phyloP scores from a whole-genome alignment of 495 filamentous ascomycete genomes.

The Aspergillus egyptiacus region DNA sequence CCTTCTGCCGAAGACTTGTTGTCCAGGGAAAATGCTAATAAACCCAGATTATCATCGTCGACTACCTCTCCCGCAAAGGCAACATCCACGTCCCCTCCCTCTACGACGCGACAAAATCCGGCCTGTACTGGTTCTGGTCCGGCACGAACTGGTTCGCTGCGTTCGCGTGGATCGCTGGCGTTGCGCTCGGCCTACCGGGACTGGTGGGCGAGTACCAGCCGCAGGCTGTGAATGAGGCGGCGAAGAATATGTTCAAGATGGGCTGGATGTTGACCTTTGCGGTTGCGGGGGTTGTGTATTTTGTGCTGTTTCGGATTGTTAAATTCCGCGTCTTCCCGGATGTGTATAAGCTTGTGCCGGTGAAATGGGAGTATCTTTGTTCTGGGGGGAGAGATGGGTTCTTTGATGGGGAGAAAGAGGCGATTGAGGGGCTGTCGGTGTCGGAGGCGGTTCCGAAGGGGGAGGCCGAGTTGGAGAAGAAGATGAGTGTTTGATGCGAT shows the following conservation, averaged over 20 bases:
- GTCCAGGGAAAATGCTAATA: too few relatives aligned
- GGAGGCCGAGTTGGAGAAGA: background rate
- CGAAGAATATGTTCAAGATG: slow-evolving; percentile 11
- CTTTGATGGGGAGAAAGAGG: slow-evolving; percentile 8
- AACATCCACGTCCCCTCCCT: slow-evolving; percentile 12
- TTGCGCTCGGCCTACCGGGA: slow-evolving; percentile 5
- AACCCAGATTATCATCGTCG: slow-evolving; percentile 5
- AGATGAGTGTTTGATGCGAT: background rate
- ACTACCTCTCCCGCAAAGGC: slow-evolving; percentile 7
- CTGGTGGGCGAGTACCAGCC: slow-evolving; percentile 8
- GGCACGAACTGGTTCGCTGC: slow-evolving; percentile 5
- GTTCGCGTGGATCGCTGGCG: slow-evolving; percentile 3
- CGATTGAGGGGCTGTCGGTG: background rate
- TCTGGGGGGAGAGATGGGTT: slow-evolving; percentile 7
- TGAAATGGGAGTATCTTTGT: slow-evolving; percentile 6
- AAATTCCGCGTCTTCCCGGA: background rate
- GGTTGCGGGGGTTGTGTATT: slow-evolving; percentile 3
- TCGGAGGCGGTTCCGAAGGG: background rate
- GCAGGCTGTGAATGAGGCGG: background rate
- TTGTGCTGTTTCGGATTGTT: background rate
- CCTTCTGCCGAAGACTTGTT: too few relatives aligned
- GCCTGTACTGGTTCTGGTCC: slow-evolving; percentile 10
- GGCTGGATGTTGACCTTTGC: slow-evolving; percentile 9
- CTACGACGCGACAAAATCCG: background rate
- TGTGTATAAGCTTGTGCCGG: background rate